Percentiles rank a stretch among this genome's conserved stretches.
Evolutionary conservation across 2,329 filamentous ascomycete species (phyloP).

Genomic region (Coleophoma crateriformis): DNA sequence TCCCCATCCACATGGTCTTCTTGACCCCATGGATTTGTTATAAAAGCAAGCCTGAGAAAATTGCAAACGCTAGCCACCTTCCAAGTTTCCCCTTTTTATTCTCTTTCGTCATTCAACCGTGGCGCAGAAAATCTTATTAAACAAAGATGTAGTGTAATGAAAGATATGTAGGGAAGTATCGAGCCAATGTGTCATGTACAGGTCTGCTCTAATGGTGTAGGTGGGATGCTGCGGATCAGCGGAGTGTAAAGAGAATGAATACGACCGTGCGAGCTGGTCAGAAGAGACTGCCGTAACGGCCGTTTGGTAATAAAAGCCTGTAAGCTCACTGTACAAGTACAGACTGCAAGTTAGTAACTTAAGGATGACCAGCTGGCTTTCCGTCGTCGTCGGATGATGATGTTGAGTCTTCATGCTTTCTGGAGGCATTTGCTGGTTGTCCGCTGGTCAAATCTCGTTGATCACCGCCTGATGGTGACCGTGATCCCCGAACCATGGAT

Average conservation of each 20-base stretch:
- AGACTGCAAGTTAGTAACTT: no score
- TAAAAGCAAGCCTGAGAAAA: slow-evolving; percentile 2
- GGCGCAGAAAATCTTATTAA: slow-evolving; percentile 12
- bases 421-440: not conserved
- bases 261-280: no score
- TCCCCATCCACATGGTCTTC: not conserved
- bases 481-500: slow-evolving; percentile 5
- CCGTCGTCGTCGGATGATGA: not conserved
- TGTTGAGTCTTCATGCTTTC: not conserved
- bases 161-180: slow-evolving; percentile 1
- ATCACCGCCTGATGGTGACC: slow-evolving; percentile 8
- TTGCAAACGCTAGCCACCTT: slow-evolving; percentile 18
- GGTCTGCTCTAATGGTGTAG: not conserved
- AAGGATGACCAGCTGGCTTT: slow-evolving; percentile 1
- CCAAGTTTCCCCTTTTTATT: slow-evolving; percentile 18
- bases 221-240: not conserved
- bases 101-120: slow-evolving; percentile 6
- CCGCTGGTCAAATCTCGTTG: slow-evolving; percentile 1
- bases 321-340: no score
- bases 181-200: not conserved
- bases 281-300: no score
- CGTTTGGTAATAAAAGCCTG: no score
- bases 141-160: slow-evolving; percentile 4
- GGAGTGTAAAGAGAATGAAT: not conserved
- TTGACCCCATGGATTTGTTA: not conserved